Evolutionary conservation across 1,139 yeast species (phyloP), one percentile per base, ranked within the genome.

Genomic region (Protomyces arabidopsidicola): DNA sequence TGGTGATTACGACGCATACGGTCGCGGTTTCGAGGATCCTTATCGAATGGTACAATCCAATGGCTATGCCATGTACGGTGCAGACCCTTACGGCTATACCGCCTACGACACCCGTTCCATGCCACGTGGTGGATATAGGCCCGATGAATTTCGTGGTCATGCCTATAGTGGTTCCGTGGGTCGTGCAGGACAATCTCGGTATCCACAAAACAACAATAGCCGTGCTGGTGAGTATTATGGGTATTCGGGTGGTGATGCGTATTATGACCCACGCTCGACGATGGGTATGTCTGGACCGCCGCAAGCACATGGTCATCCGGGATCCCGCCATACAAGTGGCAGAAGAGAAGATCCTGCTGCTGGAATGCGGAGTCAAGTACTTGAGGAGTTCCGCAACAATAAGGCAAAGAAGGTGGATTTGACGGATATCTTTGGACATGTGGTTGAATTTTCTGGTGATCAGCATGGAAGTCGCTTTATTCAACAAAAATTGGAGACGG

Each of bases 381-480:
- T 93, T 67, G 98, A 93, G 74, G 96, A 90, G 71, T 89, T 93
- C 67, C 83, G 97, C 64, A 82, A 84, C 64, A 86, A 85, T 71
- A 79, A 85, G 65, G 81, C 81, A 68, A 84, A 81, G 55, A 87
- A 83, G 67, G 72, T 84, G 72, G 80, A 78, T 56, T 79, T 93
- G 68, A 64, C 68, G 66, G 96, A 89, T 72, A 86, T 93, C 52
- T 83, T 84, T 70, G 96, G 96, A 4, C 93, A 89, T 74, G 95
- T 95, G 4, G 81, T 88, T 65, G 98, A 93, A 74, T 93, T 93
- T 72, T 85, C 97, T 64, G 90, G 90, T 69, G 98, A 95, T 75
- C 99, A 93, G 75, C 95, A 91, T 74, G 98, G 98, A 2, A 90
- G 98, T 3, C 80, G 99, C 67, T 95, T 93, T 70, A 91, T 93